Evolutionary conservation across 2,329 filamentous ascomycete species (phyloP), one percentile per base, ranked within the genome.

Genomic region (Colletotrichum filicis): DNA sequence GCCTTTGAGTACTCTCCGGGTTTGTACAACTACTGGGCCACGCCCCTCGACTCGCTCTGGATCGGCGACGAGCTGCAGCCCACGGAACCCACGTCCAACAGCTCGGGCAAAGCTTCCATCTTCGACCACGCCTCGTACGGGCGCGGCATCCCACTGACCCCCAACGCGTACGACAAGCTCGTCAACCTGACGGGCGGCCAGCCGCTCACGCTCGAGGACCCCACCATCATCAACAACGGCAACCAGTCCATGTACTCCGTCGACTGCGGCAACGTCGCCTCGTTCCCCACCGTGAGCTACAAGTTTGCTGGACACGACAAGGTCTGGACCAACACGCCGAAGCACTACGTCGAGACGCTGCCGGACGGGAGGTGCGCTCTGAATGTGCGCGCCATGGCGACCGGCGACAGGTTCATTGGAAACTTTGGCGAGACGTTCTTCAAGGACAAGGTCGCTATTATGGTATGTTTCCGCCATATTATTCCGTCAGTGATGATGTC

Each of bases 121-220:
- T 75, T 76, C 32, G 74, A 76, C 66, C 75, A 76, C 58, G 75
- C 75, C 56, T 69, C 59, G 35, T 76, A 74, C 52, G 75, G 75
- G 30, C 63, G 68, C 24, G 75, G 75, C 56, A 62, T 68, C 8
- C 72, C 75, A 5, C 55, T 76, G 35, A 75, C 74, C 9, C 60
- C 56, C 7, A 75, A 76, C 49, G 70, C 72, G 26, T 75, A 76
- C 46, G 61, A 66, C 30, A 49, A 73, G 30, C 69, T 76, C n/a
- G 71, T 74, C 55, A 56, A 68, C 56, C 58, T 75, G 16, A 75
- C 74, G 8, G 61, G 37, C 8, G 75, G 42, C n/a, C 63, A 65
- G 68, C 68, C 65, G 6, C 61, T 70, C 37, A 57, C 73, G 58
- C 66, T 72, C 49, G 66, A 67, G 52, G 55, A 70, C 42, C 74